Evolutionary conservation across 2,329 filamentous ascomycete genomes (phyloP), one percentile per base, ranked within the genome.

Genomic region (Fusarium avenaceum): DNA sequence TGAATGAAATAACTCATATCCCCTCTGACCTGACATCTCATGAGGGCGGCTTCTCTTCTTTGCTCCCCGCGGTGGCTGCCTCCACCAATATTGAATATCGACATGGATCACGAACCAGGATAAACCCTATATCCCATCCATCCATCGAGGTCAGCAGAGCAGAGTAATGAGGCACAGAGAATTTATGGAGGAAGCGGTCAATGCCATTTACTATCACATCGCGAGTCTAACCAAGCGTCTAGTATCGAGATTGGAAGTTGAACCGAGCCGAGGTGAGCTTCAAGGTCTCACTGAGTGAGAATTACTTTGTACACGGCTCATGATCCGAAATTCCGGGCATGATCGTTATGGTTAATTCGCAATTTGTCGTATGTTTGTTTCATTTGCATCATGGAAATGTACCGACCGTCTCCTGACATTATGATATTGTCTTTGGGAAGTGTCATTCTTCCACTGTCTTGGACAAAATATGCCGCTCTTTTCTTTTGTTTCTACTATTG

Each of bases 91-190:
- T 62, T 63, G 33, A 62, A 43, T 10, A 19, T 26, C 35, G 20
- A 47, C 67, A 67, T 49, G 63, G 66, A 35, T 64, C 14, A 38
- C 17, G 39, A 26, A 64, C 60, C 40, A 32, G 45, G 59, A 52
- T 54, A 32, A 40, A 46, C 59, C 59, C 43, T 58, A 51, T 32
- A 32, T 32, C 30, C 30, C 13, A 15, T 32, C 30, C 52, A 65
- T 61, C 57, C 57, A 60, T 56, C 65, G 63, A 71, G 70, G 68
- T 72, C 70, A 72, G 70, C 65, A 71, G 67, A 72, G 67, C 19
- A 33, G 43, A 32, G 40, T 19, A 30, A 24, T 47, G 48, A 44
- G 62, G 66, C 63, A 69, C 44, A 57, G 46, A 52, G 62, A 65
- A 33, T 26, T 39, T 39, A 46, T 13, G 42, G 38, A 46, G 50